A percentile compares a stretch with the other conserved stretches of the same genome.
These are phyloP conservation scores for Echeveria elegans DNA, from an alignment of 164 flowering plant species.

Conservation along the genomic window DNA sequence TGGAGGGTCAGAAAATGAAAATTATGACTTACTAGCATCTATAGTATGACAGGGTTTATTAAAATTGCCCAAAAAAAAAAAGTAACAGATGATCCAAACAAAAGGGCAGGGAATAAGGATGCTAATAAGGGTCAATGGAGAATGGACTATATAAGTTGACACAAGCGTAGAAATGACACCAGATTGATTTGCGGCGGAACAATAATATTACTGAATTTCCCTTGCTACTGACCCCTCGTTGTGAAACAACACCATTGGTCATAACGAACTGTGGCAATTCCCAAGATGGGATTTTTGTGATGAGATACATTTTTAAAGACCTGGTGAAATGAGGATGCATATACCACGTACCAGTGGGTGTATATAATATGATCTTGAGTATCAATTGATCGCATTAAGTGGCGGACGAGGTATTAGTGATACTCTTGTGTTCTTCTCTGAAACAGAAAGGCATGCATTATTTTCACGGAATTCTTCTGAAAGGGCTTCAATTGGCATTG, in stretches of 20 bases:
- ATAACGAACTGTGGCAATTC: slow-evolving; percentile 20
- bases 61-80: too few species aligned
- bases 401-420: slow-evolving; percentile 76
- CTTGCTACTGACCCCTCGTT: slow-evolving; percentile 7
- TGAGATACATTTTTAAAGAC: background rate
- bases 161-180: too few species aligned
- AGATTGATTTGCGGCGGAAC: background rate
- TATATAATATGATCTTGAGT: background rate
- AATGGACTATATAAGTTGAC: too few species aligned
- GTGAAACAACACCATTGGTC: slow-evolving; percentile 12
- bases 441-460: slow-evolving; percentile 47
- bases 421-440: slow-evolving; percentile 46
- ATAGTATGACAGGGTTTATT: too few species aligned
- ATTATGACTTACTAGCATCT: too few species aligned
- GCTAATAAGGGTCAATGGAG: too few species aligned
- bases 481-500: slow-evolving; percentile 78
- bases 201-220: background rate
- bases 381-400: slow-evolving; percentile 49
- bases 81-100: too few species aligned
- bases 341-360: background rate
- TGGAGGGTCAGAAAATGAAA: too few species aligned
- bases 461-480: slow-evolving; percentile 76
- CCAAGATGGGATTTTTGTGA: slow-evolving; percentile 35
- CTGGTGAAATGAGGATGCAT: slow-evolving; percentile 1
- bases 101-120: too few species aligned